A percentile compares a stretch with the other conserved stretches of the same genome.
phyloP scores from a whole-genome alignment of 257 asterid species.

The Nemophila menziesii region DNA sequence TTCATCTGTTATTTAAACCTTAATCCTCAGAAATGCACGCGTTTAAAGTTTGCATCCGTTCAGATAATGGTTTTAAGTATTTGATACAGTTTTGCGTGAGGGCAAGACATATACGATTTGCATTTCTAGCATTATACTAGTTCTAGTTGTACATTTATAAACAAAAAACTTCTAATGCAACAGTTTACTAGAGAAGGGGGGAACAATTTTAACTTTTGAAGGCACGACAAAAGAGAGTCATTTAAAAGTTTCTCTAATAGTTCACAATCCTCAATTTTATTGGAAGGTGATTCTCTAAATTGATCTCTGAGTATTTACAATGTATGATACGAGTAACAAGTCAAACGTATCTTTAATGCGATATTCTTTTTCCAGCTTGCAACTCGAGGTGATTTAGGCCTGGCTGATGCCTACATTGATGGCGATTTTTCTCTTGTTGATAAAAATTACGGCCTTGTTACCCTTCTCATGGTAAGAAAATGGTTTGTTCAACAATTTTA shows the following conservation, averaged over 20 bases:
- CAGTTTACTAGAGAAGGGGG: conserved; percentile 75
- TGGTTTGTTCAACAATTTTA: background rate
- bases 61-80: too few species aligned
- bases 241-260: conserved; percentile 48
- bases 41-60: too few species aligned
- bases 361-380: conserved; percentile 36
- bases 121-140: too few species aligned
- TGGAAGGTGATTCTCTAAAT: conserved; percentile 46
- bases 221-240: conserved; percentile 29
- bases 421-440: conserved; percentile 79
- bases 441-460: conserved; percentile 49
- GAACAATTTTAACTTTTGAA: conserved; percentile 62
- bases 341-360: background rate
- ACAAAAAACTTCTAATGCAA: conserved; percentile 3
- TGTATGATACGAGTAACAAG: background rate
- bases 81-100: too few species aligned
- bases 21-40: background rate
- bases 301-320: too few species aligned
- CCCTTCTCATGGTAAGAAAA: conserved; percentile 61
- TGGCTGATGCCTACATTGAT: conserved; percentile 78
- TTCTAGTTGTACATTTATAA: background rate
- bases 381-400: conserved; percentile 73
- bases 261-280: conserved; percentile 72
- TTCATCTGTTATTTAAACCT: background rate
- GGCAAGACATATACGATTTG: too few species aligned